Evolutionary conservation across 768 basidiomycete species (phyloP).

Genomic region (Pulveroboletus sp.): DNA sequence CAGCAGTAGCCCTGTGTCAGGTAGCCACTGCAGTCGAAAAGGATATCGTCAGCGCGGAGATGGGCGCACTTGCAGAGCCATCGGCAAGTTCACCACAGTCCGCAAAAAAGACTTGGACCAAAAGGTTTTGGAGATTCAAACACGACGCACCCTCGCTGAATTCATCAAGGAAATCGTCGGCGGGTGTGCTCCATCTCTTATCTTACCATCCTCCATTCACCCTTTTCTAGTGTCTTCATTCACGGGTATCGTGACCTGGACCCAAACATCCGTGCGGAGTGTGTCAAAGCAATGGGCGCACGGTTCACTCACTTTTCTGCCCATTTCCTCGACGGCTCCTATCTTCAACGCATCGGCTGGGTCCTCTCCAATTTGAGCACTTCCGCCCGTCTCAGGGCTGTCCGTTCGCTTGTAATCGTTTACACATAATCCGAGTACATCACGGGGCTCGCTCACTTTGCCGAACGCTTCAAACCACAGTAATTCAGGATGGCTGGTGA

Average conservation of each 20-base stretch:
- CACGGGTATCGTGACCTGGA: constrained; percentile 96
- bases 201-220: not conserved
- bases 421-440: constrained; percentile 80
- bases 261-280: constrained; percentile 87
- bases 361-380: constrained; percentile 87
- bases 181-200: constrained; percentile 57
- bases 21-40: constrained; percentile 86
- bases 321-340: constrained; percentile 82
- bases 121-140: constrained; percentile 74
- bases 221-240: constrained; percentile 74
- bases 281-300: constrained; percentile 80
- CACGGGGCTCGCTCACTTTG: constrained; percentile 78
- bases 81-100: constrained; percentile 47
- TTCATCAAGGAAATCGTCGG: constrained; percentile 89
- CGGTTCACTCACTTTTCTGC: constrained; percentile 91
- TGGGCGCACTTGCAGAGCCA: constrained; percentile 77
- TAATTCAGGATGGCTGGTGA: constrained; percentile 90
- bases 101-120: constrained; percentile 71
- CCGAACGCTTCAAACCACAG: constrained; percentile 90
- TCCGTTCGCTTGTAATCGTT: constrained; percentile 75
- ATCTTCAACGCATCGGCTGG: constrained; percentile 94
- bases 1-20: constrained; percentile 84
- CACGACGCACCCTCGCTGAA: constrained; percentile 70
- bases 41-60: constrained; percentile 85
- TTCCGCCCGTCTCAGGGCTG: constrained; percentile 85